Conservation (phyloP, 1,284 basidiomycete genomes). For the Trametes pubescens region DNA sequence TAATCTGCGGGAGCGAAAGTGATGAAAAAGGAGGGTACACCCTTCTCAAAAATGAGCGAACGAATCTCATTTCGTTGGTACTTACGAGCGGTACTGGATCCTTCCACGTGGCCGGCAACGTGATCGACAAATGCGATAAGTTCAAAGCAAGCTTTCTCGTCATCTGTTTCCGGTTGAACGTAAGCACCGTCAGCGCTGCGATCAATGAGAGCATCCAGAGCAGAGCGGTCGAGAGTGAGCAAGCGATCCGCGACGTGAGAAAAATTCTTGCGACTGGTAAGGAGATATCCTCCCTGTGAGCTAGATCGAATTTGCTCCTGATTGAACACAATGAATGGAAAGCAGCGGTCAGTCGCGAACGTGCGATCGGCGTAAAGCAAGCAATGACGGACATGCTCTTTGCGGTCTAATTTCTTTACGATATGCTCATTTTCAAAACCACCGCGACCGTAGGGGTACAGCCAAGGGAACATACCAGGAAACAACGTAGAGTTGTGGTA, state of each 20-base stretch:
- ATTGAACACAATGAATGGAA: background rate
- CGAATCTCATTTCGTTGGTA: slow-evolving; percentile 8
- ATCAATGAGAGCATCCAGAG: background rate
- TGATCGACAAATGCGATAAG: background rate
- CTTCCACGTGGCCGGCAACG: background rate
- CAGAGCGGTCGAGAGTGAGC: background rate
- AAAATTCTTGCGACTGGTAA: background rate
- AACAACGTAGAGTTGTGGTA: background rate
- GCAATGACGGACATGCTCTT: background rate
- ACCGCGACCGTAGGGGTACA: background rate
- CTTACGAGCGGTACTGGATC: background rate
- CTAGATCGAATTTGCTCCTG: background rate
- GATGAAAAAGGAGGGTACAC: slow-evolving; percentile 5
- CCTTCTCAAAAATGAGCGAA: slow-evolving; percentile 2
- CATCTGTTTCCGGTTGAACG: background rate
- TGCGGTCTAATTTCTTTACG: background rate
- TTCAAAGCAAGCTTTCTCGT: background rate
- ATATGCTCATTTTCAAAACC: background rate
- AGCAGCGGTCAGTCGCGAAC: background rate
- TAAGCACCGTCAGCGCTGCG: background rate
- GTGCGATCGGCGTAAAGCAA: background rate
- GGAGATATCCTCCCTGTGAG: background rate
- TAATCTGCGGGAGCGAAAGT: slow-evolving; percentile 7
- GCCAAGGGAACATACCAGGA: background rate
- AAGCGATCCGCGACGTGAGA: background rate